Evolutionary conservation across 495 filamentous ascomycete species (phyloP), one percentile per base, ranked within the genome.

Genomic region (Xylaria curta): DNA sequence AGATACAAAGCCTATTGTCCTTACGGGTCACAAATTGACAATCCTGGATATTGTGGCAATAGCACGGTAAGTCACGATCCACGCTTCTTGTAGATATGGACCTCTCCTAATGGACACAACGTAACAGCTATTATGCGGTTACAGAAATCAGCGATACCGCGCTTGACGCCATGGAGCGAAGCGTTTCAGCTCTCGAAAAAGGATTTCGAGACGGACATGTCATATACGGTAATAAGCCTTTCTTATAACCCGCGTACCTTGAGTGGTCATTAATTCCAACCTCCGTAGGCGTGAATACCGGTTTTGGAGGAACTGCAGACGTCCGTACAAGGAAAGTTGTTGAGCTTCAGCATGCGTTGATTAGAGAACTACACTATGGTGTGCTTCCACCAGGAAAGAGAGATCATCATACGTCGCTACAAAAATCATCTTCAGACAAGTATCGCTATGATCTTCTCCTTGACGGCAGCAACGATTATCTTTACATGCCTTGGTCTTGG

Each of bases 251-350:
- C 17, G 10, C 6, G 19, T 4, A 38, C 4, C 8, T 4, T 40
- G 17, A 6, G 19, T 58, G 9, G 21, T n/a, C 9, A 21, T 10
- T 42, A 10, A 42, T 3, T 56, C 15, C 10, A 8, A 28, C 38
- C 49, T 33, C 28, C 24, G 9, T 42, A 68, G 87, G 87, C 3
- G 85, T 90, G 31, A 90, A 85, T 62, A 90, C 88, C 7, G 87
- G 87, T 10, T 89, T 88, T 66, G 88, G 88, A 9, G 88, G 87
- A 36, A 87, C 84, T 68, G 88, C 88, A 19, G 85, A 88, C 70
- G 79, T 82, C 0, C 81, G 85, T 5, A 86, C 83, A 2, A 61
- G 13, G 3, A 68, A 83, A 21, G 46, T 78, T 15, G 72, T 73
- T 15, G 73, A 68, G 19, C 77, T 90, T n/a, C 88, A 90, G 72